Evolutionary conservation across 2,329 filamentous ascomycete genomes (phyloP).

Genomic region (Xenoacremonium recifei): DNA sequence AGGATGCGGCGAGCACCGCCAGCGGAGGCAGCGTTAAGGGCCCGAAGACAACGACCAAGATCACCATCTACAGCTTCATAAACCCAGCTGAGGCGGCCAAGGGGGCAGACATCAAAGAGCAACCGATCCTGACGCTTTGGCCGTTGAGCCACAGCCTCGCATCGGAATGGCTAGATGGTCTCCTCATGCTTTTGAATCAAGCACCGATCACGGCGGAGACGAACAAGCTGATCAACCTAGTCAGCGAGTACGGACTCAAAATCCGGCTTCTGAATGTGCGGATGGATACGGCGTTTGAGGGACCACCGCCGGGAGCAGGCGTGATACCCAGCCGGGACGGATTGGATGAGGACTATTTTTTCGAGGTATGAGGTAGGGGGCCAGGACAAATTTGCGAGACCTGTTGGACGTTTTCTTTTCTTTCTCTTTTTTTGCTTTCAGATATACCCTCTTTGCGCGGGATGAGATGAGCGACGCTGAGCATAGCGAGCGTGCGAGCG

Average conservation of each 20-base stretch:
- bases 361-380: conserved; percentile 58
- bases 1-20: conserved; percentile 45
- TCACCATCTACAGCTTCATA: conserved; percentile 80
- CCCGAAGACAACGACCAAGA: conserved; percentile 68
- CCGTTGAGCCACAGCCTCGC: conserved; percentile 79
- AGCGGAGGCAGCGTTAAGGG: conserved; percentile 43
- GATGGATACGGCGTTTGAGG: conserved; percentile 73
- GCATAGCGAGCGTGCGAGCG: conserved; percentile 15
- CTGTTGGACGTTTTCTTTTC: conserved; percentile 3
- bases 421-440: conserved; percentile 7
- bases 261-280: conserved; percentile 89
- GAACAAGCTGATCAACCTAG: conserved; percentile 80
- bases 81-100: conserved; percentile 38
- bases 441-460: conserved; percentile 6
- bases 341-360: conserved; percentile 90
- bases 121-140: conserved; percentile 77
- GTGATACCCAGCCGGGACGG: conserved; percentile 79
- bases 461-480: conserved; percentile 2
- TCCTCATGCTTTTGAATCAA: conserved; percentile 93
- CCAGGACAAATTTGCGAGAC: not conserved
- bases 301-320: conserved; percentile 66
- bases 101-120: conserved; percentile 53
- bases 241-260: conserved; percentile 88
- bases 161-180: conserved; percentile 93
- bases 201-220: conserved; percentile 97